These are phyloP conservation scores for Mycogone perniciosa DNA, from an alignment of 2,329 filamentous ascomycete species.

Conservation along the genomic window DNA sequence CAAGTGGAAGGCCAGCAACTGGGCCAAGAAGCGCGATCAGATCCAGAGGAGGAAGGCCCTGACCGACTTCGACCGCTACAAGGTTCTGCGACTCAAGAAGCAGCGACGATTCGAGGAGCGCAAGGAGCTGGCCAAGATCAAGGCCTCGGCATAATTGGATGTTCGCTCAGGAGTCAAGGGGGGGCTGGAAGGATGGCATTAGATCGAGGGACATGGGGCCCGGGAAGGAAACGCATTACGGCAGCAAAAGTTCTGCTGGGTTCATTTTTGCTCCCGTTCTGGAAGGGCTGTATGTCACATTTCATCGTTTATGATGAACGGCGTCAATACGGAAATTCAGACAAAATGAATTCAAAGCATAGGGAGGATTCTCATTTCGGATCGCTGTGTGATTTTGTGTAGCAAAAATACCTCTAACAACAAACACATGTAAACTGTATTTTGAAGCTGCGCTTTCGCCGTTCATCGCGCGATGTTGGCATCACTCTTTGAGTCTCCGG, in stretches of 20 bases:
- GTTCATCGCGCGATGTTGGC: neutral
- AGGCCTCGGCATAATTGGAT: slow-evolving; percentile 63
- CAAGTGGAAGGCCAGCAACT: slow-evolving; percentile 88
- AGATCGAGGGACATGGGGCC: slow-evolving; percentile 32
- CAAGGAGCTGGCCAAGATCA: slow-evolving; percentile 92
- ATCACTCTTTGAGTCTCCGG: neutral
- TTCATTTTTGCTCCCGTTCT: slow-evolving; percentile 51
- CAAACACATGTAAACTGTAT: slow-evolving; percentile 23
- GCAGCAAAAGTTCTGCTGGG: slow-evolving; percentile 49
- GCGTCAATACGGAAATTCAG: slow-evolving; percentile 60
- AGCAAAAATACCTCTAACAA: slow-evolving; percentile 18
- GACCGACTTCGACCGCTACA: slow-evolving; percentile 99
- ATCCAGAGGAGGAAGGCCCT: slow-evolving; percentile 81
- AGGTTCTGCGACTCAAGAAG: slow-evolving; percentile 99
- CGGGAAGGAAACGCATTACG: slow-evolving; percentile 30
- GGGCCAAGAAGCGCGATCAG: slow-evolving; percentile 89
- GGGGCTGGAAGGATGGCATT: slow-evolving; percentile 30
- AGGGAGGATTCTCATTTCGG: slow-evolving; percentile 17
- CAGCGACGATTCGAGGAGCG: slow-evolving; percentile 97
- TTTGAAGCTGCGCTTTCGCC: neutral
- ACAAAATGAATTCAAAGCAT: slow-evolving; percentile 35
- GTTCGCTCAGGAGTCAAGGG: slow-evolving; percentile 23
- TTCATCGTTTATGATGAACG: slow-evolving; percentile 51
- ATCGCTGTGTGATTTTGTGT: slow-evolving; percentile 18
- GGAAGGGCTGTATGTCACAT: slow-evolving; percentile 61